Conservation (phyloP, 2,329 filamentous ascomycete species). For the Aureobasidium leucospermi region DNA sequence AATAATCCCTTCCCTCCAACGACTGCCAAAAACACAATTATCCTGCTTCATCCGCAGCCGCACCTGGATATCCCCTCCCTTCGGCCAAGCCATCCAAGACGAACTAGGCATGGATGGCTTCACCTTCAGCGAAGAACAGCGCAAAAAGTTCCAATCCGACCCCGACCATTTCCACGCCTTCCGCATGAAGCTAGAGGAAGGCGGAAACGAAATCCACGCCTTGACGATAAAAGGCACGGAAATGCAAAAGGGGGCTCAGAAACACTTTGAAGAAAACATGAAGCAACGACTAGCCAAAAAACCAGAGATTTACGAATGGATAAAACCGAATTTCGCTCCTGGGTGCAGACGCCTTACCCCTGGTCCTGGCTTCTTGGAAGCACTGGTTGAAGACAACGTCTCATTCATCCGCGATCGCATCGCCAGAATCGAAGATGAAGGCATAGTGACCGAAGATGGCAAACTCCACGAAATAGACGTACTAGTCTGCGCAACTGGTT, state of each 20-base stretch:
- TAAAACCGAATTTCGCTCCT: slow-evolving; percentile 37
- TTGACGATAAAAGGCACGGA: slow-evolving; percentile 28
- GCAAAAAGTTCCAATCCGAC: slow-evolving; percentile 32
- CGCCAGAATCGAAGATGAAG: slow-evolving; percentile 29
- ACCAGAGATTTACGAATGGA: slow-evolving; percentile 34
- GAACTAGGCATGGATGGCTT: slow-evolving; percentile 29
- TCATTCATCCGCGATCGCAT: slow-evolving; percentile 36
- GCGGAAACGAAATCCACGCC: slow-evolving; percentile 19
- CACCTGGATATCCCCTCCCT: slow-evolving; percentile 42
- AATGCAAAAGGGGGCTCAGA: slow-evolving; percentile 30
- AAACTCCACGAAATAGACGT: slow-evolving; percentile 33
- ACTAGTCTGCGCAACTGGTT: slow-evolving; percentile 34
- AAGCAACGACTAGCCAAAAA: slow-evolving; percentile 28
- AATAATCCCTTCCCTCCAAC: slow-evolving; percentile 32
- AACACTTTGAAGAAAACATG: slow-evolving; percentile 36
- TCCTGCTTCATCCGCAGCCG: slow-evolving; percentile 46
- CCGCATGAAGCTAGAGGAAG: slow-evolving; percentile 35
- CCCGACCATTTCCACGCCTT: slow-evolving; percentile 35
- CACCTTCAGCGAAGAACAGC: slow-evolving; percentile 17
- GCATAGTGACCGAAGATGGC: slow-evolving; percentile 36
- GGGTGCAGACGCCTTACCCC: slow-evolving; percentile 45
- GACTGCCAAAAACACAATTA: slow-evolving; percentile 35
- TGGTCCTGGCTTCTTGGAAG: slow-evolving; percentile 46
- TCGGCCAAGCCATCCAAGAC: slow-evolving; percentile 22
- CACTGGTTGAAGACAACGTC: slow-evolving; percentile 41